Percentiles rank a stretch among this genome's conserved stretches.
Evolutionary conservation across 305 asterid species (phyloP).

Genomic region (Stenogyne calaminthoides): DNA sequence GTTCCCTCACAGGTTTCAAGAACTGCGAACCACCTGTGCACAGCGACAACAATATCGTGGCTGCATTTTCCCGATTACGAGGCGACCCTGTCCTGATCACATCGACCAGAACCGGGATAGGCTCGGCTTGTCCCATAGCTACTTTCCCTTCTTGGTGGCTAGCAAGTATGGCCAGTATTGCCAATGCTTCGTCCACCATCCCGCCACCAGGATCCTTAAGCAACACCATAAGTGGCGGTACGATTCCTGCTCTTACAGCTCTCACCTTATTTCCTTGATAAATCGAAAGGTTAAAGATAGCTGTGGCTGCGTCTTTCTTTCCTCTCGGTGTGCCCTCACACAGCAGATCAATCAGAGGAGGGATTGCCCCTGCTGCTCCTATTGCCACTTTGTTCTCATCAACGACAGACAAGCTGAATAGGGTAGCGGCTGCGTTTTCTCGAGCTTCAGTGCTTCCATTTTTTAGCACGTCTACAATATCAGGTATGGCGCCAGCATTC

Average conservation of each 20-base stretch:
- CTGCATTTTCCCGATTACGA: slow-evolving; percentile 84
- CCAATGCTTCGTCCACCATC: slow-evolving; percentile 93
- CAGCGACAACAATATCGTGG: slow-evolving; percentile 78
- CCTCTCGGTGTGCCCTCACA: slow-evolving; percentile 88
- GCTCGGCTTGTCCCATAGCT: slow-evolving; percentile 73
- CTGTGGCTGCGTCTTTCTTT: slow-evolving; percentile 95
- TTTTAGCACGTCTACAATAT: slow-evolving; percentile 79
- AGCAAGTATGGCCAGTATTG: slow-evolving; percentile 80
- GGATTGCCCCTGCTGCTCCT: slow-evolving; percentile 94
- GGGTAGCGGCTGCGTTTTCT: slow-evolving; percentile 96
- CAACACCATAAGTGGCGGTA: slow-evolving; percentile 69
- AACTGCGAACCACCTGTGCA: slow-evolving; percentile 59
- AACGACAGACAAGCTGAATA: slow-evolving; percentile 80
- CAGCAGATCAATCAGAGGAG: slow-evolving; percentile 80
- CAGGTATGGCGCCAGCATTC: slow-evolving; percentile 85
- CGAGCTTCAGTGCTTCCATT: slow-evolving; percentile 87
- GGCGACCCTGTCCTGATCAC: slow-evolving; percentile 80
- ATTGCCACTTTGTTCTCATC: slow-evolving; percentile 95
- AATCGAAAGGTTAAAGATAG: slow-evolving; percentile 84
- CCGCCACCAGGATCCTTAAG: slow-evolving; percentile 89
- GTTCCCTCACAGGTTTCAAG: slow-evolving; percentile 59
- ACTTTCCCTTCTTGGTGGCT: slow-evolving; percentile 86
- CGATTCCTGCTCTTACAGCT: slow-evolving; percentile 86
- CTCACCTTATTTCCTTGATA: slow-evolving; percentile 93
- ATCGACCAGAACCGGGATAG: slow-evolving; percentile 65